These are phyloP conservation scores for Diaporthe ilicicola DNA, from an alignment of 2,329 filamentous ascomycete genomes.

Conservation along the genomic window DNA sequence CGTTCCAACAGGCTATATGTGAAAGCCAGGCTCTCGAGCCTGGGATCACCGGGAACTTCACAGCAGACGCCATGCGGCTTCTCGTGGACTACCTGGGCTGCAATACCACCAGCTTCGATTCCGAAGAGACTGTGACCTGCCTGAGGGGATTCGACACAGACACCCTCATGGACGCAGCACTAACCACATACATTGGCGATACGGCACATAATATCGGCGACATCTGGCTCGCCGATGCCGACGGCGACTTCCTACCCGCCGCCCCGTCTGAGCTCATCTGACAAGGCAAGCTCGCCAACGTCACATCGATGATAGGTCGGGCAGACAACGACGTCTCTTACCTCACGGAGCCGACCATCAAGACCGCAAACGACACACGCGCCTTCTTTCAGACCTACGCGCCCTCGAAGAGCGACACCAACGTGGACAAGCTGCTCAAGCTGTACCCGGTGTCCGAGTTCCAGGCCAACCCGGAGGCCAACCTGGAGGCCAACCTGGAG, in stretches of 20 bases:
- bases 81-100: slow-evolving; percentile 54
- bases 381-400: slow-evolving; percentile 51
- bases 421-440: slow-evolving; percentile 51
- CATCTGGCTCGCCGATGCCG: slow-evolving; percentile 58
- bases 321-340: slow-evolving; percentile 53
- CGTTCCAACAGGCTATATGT: slow-evolving; percentile 56
- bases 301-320: slow-evolving; percentile 54
- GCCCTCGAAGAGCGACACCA: slow-evolving; percentile 44
- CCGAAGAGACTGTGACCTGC: slow-evolving; percentile 54
- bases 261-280: slow-evolving; percentile 51
- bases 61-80: slow-evolving; percentile 53
- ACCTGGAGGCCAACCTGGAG: slow-evolving; percentile 50
- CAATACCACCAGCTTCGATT: slow-evolving; percentile 50
- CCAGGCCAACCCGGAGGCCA: slow-evolving; percentile 44
- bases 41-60: slow-evolving; percentile 58
- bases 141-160: slow-evolving; percentile 53
- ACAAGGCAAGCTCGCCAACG: slow-evolving; percentile 51
- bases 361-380: slow-evolving; percentile 48
- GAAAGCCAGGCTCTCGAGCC: slow-evolving; percentile 60
- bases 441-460: slow-evolving; percentile 62
- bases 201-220: slow-evolving; percentile 58
- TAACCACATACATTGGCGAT: slow-evolving; percentile 50
- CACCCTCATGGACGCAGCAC: slow-evolving; percentile 52
- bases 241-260: slow-evolving; percentile 58
- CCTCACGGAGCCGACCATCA: slow-evolving; percentile 51